Base-by-base conservation (phyloP, 202 grass and related monocot species). In the Cymbopogon flexuosus region DNA sequence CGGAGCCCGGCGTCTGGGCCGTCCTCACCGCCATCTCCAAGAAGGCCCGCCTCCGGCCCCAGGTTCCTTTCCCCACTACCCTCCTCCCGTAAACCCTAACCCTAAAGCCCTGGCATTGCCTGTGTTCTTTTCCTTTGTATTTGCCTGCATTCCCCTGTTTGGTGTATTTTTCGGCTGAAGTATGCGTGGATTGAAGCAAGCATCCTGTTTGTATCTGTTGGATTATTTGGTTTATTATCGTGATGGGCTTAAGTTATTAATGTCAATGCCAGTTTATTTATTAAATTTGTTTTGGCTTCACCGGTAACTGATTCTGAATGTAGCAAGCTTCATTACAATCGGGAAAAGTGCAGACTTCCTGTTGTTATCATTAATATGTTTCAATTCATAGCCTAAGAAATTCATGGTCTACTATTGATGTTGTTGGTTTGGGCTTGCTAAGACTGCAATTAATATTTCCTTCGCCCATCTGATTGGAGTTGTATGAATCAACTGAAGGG, bases 21-120 rank as follows among this genome's bases (percentile, higher is more conserved):
- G 83, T 99, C 68, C 88, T 99, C 70, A 93, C 85, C 9, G 90
- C 90, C 72, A 91, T 99, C 73, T 99, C 96, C 40, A 78, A 90
- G 76, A 93, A 85, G 21, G 82, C 96, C 68, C 96, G 96, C 65
- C 88, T 88, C 5, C 86, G 92, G 34, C 72, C 57, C 11, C 90
- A 99, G 90, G 96, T 99, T 47, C 45, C 4, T 5, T 47, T 47
- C 45, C 45, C 41, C 23, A 70, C 79, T 51, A 79, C 65, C 68
- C 87, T 81, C 70, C 35, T 88, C 35, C 41, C 66, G 22, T 72
- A 45, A 73, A 3, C 27, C 86, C 81, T 70, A 64, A 58, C 2
- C 62, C 69, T 84, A 79, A 68, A 79, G 15, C 76, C 62, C 63
- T 0, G 43, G 63, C 56, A 29, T 76, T 84, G 72, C 54, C 54